Base-by-base conservation (phyloP, 2,329 filamentous ascomycete genomes). In the Trichoderma koningiopsis region DNA sequence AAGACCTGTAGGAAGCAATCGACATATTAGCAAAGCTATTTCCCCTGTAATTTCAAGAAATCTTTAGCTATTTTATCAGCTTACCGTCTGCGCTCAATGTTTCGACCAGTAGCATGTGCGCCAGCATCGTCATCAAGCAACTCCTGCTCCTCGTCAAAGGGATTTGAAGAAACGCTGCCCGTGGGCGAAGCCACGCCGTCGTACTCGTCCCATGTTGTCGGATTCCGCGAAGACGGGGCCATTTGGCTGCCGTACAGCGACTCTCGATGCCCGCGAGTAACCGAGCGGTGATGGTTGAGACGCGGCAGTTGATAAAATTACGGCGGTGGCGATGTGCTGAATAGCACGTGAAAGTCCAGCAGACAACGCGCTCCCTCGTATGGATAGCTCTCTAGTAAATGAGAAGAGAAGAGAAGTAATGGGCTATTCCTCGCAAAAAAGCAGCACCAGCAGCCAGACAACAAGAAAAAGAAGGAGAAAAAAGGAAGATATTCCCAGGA, bases 181-280 rank as follows among this genome's bases (percentile, higher is more conserved):
- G 78, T 79, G 0, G 82, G 80, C 31, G 83, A 82, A 31, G 76
- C 74, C 22, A 81, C 79, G 33, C 82, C 80, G 57, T 83, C 80
- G 73, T 84, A 83, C 72, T 84, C 80, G 73, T 83, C 81, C 83
- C 83, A 85, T 68, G 77, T 82, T 43, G 80, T 75, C 65, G 82
- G 81, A 73, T 82, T 83, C 58, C 76, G 75, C 68, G 75, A 72
- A 29, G 70, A 68, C 35, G 74, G 72, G 69, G 76, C 72, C 77
- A 79, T 79, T 72, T 60, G 56, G 68, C 57, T 53, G 65, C 56
- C 47, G 61, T 35, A 52, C 49, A 27, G 52, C 60, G 52, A 27
- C 16, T 29, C 22, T 59, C 11, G 31, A 22, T n/a, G 47, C 35
- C 52, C 19, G 49, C 49, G 14, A 37, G 49, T 35, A 53, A n/a